These are phyloP conservation scores for Rubus idaeus DNA, from an alignment of 306 rosid genomes.

Conservation along the genomic window DNA sequence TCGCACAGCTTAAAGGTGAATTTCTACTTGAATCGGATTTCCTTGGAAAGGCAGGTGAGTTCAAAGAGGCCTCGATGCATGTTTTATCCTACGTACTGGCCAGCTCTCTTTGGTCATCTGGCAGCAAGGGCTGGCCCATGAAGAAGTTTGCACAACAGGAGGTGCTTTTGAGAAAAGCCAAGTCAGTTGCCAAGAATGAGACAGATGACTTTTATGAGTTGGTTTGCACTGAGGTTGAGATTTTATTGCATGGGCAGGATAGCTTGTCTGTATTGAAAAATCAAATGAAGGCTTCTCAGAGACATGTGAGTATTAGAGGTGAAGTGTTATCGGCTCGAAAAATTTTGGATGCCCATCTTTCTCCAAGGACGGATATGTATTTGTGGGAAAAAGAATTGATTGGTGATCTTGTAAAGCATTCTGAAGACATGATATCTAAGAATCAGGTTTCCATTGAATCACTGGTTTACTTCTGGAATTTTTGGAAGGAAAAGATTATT, in stretches of 20 bases:
- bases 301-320: constrained; percentile 23
- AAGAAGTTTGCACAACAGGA: neutral
- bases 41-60: constrained; percentile 47
- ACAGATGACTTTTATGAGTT: neutral
- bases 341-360: constrained; percentile 56
- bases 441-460: constrained; percentile 49
- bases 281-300: constrained; percentile 21
- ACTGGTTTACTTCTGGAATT: constrained; percentile 54
- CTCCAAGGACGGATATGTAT: constrained; percentile 25
- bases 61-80: constrained; percentile 29
- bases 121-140: constrained; percentile 17
- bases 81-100: constrained; percentile 5
- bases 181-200: neutral
- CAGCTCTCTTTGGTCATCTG: constrained; percentile 15
- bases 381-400: constrained; percentile 32
- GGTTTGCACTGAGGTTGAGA: neutral
- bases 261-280: neutral
- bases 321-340: constrained; percentile 48
- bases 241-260: neutral
- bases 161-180: constrained; percentile 20
- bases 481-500: constrained; percentile 52
- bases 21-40: constrained; percentile 22
- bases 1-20: constrained; percentile 11
- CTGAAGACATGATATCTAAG: constrained; percentile 27
- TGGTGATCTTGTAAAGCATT: constrained; percentile 17